Evolutionary conservation across 2,329 filamentous ascomycete genomes (phyloP), one percentile per base, ranked within the genome.

Genomic region (Hyphodiscus sp.): DNA sequence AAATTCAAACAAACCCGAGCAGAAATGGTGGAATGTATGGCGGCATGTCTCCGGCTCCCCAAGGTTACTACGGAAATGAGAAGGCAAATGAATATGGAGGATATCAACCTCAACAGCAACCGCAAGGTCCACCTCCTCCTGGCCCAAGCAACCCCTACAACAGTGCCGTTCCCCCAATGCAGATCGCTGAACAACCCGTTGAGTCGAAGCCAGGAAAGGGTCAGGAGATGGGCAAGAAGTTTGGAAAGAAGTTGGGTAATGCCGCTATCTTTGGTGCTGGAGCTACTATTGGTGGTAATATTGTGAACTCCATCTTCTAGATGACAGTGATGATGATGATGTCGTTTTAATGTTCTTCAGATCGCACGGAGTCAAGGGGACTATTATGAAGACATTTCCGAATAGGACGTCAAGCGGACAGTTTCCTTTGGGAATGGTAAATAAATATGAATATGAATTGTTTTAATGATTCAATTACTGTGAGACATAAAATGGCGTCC

Each of bases 221-320:
- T 44, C 76, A 74, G 9, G 79, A 89, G 71, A 81, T 84, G 52
- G 91, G 89, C 52, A 96, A 96, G 83, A 96, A 96, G 75, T 88
- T 96, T 71, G 91, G 92, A 61, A 95, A 95, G 82, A 97, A 96
- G 78, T 70, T 92, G 66, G 92, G 92, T 7, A 84, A 85, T 63
- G 78, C 80, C 45, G 90, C 91, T 26, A 90, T 96, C 62, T 95
- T 95, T 65, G 92, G 92, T 70, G 92, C 92, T 47, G 91, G 92
- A 71, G 91, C 92, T 47, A 94, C 89, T 1, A 86, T 96, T 59
- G 91, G 91, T 67, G 82, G 86, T 62, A 94, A 95, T 68, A 83
- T 96, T 67, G 90, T 96, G 62, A 94, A 95, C 72, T 83, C 86
- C 59, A 95, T 95, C 63, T 94, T 96, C 70, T 95, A 83, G 52